Percentiles rank a stretch among this genome's conserved stretches.
Conservation (phyloP, 495 filamentous ascomycete species). For the Podospora pseudopauciseta region DNA sequence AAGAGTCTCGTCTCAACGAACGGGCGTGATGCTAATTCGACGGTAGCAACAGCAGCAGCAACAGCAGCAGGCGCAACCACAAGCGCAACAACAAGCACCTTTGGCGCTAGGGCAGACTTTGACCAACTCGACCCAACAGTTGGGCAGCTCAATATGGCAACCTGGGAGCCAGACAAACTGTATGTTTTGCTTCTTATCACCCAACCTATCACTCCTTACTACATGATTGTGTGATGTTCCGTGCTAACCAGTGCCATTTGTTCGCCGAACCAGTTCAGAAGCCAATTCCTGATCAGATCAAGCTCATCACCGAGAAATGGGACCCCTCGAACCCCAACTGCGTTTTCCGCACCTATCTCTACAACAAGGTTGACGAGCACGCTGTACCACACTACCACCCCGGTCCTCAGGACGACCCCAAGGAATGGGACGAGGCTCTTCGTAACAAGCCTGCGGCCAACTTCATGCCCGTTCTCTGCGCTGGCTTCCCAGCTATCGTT, state of each 20-base stretch:
- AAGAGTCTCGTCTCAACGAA: conserved; percentile 1
- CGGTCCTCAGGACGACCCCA: conserved; percentile 67
- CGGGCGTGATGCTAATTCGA: conserved; percentile 6
- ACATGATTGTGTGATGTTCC: background rate
- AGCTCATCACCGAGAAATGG: conserved; percentile 79
- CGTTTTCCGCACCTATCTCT: conserved; percentile 86
- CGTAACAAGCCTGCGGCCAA: conserved; percentile 73
- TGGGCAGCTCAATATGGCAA: conserved; percentile 46
- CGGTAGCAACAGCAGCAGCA: conserved; percentile 31
- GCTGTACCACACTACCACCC: conserved; percentile 80
- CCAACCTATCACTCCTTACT: background rate
- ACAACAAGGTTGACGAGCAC: conserved; percentile 81
- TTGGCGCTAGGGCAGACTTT: conserved; percentile 34
- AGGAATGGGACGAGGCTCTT: conserved; percentile 91
- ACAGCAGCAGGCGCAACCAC: conserved; percentile 34
- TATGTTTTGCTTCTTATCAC: conserved; percentile 30
- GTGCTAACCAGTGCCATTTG: conserved; percentile 18
- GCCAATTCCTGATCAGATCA: conserved; percentile 79
- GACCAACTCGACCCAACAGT: conserved; percentile 31
- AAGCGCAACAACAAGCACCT: conserved; percentile 28
- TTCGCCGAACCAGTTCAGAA: conserved; percentile 57
- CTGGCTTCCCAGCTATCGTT: conserved; percentile 58
- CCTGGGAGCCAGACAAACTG: conserved; percentile 43
- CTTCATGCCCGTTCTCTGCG: conserved; percentile 65
- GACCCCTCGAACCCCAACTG: conserved; percentile 64